Base-by-base conservation (phyloP, 169 alveolate genomes). In the Plasmodium vinckei region DNA sequence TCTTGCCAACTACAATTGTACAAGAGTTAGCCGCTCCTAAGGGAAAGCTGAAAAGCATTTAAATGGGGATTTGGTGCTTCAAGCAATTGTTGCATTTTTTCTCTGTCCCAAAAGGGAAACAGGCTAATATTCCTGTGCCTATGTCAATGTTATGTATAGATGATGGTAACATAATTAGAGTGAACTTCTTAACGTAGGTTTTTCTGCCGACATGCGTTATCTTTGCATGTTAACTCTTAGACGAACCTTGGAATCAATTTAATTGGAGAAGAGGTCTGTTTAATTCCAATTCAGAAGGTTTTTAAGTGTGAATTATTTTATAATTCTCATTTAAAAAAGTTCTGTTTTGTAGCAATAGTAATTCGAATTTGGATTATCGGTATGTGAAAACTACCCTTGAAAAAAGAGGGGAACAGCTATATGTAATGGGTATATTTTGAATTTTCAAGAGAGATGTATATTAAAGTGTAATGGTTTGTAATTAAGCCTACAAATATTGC, bases 1-100 rank as follows among this genome's bases (percentile, higher is more conserved):
- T 96, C 97, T 93, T 89, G 97, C 77, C 95, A 94, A 95, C 97
- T 93, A 96, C 95, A 94, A 65, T 94, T 95, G 98, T 94, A 92
- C 97, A 94, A 92, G 96, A 96, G 97, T 94, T 94, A 94, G 97
- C 94, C 98, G 97, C 92, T 94, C 98, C 97, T 95, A 95, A 95
- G 96, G 87, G 94, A 94, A 87, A 92, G 96, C 97, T 87, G 88
- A 94, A 92, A 73, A 88, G 96, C 91, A 46, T 21, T 25, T 65
- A 71, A 23, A 56, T 21, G 19, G 79, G 57, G 21, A 44, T 1
- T 7, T 49, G 49, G 91, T 77, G 89, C 71, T 68, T 79, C 69
- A 89, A 87, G 94, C 88, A 25, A 13, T 44, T 49, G 19, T 47
- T 63, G 33, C 13, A 59, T 51, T 42, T 44, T 7, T 59, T 23